Evolutionary conservation across 441 rosid species (phyloP), one percentile per base, ranked within the genome.

Genomic region (Mallotus repandus): DNA sequence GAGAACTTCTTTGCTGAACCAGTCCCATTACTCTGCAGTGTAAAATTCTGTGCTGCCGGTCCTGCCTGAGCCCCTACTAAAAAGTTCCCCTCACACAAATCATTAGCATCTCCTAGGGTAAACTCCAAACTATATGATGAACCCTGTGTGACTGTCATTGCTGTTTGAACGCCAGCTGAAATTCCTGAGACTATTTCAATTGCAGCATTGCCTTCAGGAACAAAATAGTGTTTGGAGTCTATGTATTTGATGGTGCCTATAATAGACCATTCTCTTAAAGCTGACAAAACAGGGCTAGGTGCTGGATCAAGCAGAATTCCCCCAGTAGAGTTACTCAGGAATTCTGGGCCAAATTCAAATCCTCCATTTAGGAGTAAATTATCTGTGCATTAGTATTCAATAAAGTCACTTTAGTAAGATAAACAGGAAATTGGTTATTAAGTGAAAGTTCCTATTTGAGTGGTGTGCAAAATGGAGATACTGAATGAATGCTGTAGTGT

Each of bases 301-400:
- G 78, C 86, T 25, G 76, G 46, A 16, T 87, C 85, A 22, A 87
- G 85, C 56, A 88, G 81, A 71, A 85, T 64, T 72, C 96, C 88
- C 38, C 78, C 76, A 18, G 83, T 72, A 25, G 89, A 86, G 79
- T 78, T 83, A 25, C 80, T 68, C 70, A 77, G 73, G 70, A 88
- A 88, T n/a, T 80, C 85, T 9, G 89, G 87, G 48, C 93, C 91
- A 19, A 76, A 56, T 82, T 88, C 92, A 67, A 87, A 88, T 78
- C 90, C 96, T 71, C 89, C 89, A 60, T 87, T 87, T 64, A 54
- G 66, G 81, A 90, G 29, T 41, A 83, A 77, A 67, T 84, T 84
- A 74, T 77, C 92, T 81, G 78, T 64, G 19, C 14, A 71, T 49
- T 15, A 52, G 43, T 22, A 52, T 50, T 66, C 11, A 68, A 53